A percentile compares a stretch with the other conserved stretches of the same genome.
Conservation (phyloP, 768 basidiomycete genomes). For the Tricholoma furcatifolium region DNA sequence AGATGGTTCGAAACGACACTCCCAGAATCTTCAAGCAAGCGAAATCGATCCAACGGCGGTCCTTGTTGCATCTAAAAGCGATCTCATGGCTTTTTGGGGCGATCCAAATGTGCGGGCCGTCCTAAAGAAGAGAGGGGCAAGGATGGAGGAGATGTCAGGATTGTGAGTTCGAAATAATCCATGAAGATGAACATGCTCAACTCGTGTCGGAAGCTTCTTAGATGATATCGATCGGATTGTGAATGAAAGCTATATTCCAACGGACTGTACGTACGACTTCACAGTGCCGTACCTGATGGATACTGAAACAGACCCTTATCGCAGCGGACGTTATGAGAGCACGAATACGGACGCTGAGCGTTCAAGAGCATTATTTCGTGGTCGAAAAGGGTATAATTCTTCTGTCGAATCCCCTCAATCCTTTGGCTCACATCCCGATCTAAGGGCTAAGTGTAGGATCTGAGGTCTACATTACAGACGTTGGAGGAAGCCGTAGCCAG, state of each 20-base stretch:
- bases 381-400: conserved; percentile 48
- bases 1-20: conserved; percentile 13
- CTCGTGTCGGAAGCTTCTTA: conserved; percentile 53
- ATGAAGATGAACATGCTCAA: neutral
- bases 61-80: conserved; percentile 52
- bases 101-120: conserved; percentile 52
- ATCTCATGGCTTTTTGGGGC: conserved; percentile 63
- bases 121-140: conserved; percentile 46
- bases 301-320: neutral
- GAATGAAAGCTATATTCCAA: conserved; percentile 53
- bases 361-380: conserved; percentile 68
- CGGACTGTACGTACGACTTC: conserved; percentile 49
- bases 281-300: neutral
- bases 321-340: conserved; percentile 74
- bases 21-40: conserved; percentile 21
- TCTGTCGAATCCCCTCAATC: neutral
- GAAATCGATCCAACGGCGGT: conserved; percentile 50
- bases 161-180: conserved; percentile 51
- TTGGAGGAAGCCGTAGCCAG: conserved; percentile 61
- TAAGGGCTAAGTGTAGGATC: conserved; percentile 37
- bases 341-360: conserved; percentile 68
- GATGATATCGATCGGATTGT: conserved; percentile 66
- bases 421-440: neutral
- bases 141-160: conserved; percentile 62
- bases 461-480: conserved; percentile 70